A percentile compares a stretch with the other conserved stretches of the same genome.
These are phyloP conservation scores for Dendrocalamus sinicus DNA, from an alignment of 176 grass and related monocot species.

Conservation along the genomic window DNA sequence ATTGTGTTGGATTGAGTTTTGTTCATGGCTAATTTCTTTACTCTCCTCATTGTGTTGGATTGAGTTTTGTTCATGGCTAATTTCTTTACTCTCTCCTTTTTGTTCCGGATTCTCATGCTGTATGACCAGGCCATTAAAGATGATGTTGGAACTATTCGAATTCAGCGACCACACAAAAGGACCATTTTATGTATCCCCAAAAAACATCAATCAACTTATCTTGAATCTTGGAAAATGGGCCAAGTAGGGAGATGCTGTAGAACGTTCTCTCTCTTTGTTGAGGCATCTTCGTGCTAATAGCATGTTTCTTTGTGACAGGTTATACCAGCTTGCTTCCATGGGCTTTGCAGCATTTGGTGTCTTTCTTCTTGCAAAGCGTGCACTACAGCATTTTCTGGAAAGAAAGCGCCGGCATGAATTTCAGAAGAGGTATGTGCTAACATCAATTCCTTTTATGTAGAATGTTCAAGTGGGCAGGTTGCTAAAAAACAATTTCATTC, in stretches of 20 bases:
- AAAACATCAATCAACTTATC: conserved; percentile 90
- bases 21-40: background rate
- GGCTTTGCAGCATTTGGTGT: conserved; percentile 83
- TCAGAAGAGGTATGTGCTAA: conserved; percentile 71
- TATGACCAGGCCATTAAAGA: conserved; percentile 90
- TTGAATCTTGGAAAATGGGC: conserved; percentile 94
- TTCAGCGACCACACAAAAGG: conserved; percentile 89
- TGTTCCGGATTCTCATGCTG: conserved; percentile 35
- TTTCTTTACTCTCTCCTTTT: conserved; percentile 17
- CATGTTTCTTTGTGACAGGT: conserved; percentile 52
- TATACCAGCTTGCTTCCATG: conserved; percentile 84
- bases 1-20: background rate
- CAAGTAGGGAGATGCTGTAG: conserved; percentile 57
- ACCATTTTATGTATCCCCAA: conserved; percentile 89
- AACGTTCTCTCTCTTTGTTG: conserved; percentile 7
- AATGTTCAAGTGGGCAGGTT: background rate
- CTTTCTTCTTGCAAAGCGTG: conserved; percentile 89
- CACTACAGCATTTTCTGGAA: conserved; percentile 78
- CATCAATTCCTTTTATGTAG: background rate
- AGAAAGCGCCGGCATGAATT: conserved; percentile 65
- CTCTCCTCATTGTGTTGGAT: conserved; percentile 24
- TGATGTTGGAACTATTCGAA: conserved; percentile 90
- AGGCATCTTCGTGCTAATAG: conserved; percentile 30
- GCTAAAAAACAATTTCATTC: background rate
- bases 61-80: background rate